phyloP scores from a whole-genome alignment of 2,329 filamentous ascomycete species.

The Paraphaeosphaeria minitans region DNA sequence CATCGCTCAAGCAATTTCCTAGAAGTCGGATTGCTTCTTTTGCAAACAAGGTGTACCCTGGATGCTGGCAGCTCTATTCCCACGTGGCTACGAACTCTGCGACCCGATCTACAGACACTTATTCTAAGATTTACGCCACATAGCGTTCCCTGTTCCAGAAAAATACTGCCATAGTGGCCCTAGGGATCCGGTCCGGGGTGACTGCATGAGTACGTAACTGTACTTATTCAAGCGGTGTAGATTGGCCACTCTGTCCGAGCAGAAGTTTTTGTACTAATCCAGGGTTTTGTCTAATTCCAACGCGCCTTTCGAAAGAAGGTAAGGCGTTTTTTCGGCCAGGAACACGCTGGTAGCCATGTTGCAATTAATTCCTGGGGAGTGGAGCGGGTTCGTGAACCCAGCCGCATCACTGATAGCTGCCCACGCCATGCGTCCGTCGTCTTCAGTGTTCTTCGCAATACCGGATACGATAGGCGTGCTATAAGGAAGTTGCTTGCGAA shows the following conservation, averaged over 20 bases:
- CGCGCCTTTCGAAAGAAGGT: not conserved
- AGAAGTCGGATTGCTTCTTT: not conserved
- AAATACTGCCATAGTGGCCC: not conserved
- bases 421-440: not conserved
- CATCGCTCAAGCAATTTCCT: not conserved
- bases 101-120: not conserved
- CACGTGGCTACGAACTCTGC: not conserved
- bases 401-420: not conserved
- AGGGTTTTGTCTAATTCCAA: not conserved
- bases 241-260: not conserved
- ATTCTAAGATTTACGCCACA: not conserved
- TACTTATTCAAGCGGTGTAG: not conserved
- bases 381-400: not conserved
- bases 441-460: not conserved
- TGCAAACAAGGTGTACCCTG: not conserved
- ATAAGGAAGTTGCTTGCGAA: not conserved
- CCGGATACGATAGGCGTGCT: not conserved
- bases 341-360: not conserved
- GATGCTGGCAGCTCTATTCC: not conserved
- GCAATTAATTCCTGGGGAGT: not conserved
- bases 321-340: not conserved
- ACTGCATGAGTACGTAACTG: not conserved
- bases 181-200: not conserved
- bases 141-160: not conserved
- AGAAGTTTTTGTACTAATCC: not conserved